These are phyloP conservation scores for Pleurotus giganteus DNA, from an alignment of 768 basidiomycete genomes.

Conservation along the genomic window DNA sequence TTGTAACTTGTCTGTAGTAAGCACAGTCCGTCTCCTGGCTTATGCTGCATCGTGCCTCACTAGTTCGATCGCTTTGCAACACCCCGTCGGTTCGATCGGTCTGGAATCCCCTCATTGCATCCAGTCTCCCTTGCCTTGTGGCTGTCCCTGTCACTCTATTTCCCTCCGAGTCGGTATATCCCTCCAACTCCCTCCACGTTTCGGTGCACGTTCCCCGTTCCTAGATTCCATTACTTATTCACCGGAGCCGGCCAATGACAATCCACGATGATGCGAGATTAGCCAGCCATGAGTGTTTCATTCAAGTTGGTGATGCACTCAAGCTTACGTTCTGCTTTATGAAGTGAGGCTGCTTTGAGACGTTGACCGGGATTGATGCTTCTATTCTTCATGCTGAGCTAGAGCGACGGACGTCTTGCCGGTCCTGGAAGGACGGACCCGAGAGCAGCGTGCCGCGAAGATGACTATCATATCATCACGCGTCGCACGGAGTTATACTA, in stretches of 20 bases:
- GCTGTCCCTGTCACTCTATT: neutral
- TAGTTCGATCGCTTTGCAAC: neutral
- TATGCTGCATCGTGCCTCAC: neutral
- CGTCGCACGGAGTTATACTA: no score
- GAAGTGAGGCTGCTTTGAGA: no score
- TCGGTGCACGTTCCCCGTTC: neutral
- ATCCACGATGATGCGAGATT: neutral
- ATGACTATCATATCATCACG: no score
- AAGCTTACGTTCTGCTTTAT: no score
- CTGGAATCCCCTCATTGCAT: neutral
- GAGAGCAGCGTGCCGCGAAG: no score
- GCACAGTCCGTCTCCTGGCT: neutral
- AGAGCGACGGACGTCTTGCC: no score
- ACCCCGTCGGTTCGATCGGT: neutral
- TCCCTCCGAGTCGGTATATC: no score
- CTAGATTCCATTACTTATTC: neutral
- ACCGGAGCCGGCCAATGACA: neutral
- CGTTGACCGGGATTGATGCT: no score
- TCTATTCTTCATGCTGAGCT: no score
- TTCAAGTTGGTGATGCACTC: no score
- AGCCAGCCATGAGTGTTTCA: no score
- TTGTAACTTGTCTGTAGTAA: neutral
- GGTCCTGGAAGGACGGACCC: no score
- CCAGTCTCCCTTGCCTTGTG: neutral
- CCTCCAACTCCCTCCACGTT: neutral